Percentiles rank a stretch among this genome's conserved stretches.
phyloP scores from a whole-genome alignment of 2,329 filamentous ascomycete species.

The Monosporascus sp. region DNA sequence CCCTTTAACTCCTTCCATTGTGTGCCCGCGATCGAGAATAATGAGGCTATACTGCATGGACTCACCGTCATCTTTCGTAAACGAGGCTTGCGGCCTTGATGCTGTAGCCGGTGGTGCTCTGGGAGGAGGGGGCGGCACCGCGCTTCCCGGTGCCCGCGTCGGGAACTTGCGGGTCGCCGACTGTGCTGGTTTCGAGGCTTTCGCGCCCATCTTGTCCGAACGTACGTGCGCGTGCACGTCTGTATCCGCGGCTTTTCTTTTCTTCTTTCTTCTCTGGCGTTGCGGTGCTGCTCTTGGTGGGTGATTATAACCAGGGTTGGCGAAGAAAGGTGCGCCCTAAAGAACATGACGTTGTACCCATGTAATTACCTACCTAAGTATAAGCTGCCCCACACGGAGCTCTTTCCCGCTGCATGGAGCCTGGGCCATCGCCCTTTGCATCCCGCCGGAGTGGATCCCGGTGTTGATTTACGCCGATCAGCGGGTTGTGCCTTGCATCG shows the following conservation, averaged over 20 bases:
- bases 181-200: slow-evolving; percentile 40
- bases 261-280: too few species aligned
- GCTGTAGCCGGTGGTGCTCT: slow-evolving; percentile 6
- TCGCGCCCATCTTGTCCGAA: slow-evolving; percentile 35
- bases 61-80: slow-evolving; percentile 29
- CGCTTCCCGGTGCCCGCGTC: slow-evolving; percentile 28
- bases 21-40: too few species aligned
- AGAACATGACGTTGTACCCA: too few species aligned
- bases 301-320: too few species aligned
- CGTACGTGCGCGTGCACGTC: not conserved
- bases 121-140: slow-evolving; percentile 17
- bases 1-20: too few species aligned
- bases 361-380: too few species aligned
- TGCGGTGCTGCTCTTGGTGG: too few species aligned
- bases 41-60: not conserved
- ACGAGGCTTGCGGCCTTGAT: slow-evolving; percentile 11
- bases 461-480: too few species aligned
- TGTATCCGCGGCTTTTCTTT: not conserved
- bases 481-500: too few species aligned
- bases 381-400: too few species aligned
- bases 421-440: slow-evolving; percentile 1
- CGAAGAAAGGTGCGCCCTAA: too few species aligned
- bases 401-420: not conserved
- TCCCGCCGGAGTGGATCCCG: not conserved
- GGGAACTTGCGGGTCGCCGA: slow-evolving; percentile 40